Evolutionary conservation across 164 flowering plant genomes (phyloP).

Genomic region (Annona cherimola): DNA sequence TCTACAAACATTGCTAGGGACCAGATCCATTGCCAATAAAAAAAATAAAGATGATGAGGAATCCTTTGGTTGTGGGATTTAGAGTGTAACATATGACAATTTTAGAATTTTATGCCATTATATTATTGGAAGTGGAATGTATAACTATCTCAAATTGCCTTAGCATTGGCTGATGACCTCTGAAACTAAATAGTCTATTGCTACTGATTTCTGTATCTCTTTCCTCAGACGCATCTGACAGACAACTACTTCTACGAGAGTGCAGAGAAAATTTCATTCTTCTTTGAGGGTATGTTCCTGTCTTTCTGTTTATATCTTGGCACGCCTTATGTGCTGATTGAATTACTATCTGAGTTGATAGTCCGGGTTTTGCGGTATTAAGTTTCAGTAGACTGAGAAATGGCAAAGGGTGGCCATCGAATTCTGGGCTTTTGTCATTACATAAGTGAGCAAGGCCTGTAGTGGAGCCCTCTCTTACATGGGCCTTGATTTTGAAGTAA

Average conservation of each 20-base stretch:
- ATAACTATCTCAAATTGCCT: background rate
- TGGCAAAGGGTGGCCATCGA: too few relatives aligned
- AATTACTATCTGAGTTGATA: background rate
- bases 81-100: too few relatives aligned
- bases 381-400: background rate
- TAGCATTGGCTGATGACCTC: background rate
- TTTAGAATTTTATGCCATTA: background rate
- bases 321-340: background rate
- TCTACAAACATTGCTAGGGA: background rate
- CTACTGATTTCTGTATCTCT: background rate
- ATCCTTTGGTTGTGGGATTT: background rate
- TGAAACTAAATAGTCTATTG: background rate
- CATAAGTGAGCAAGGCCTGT: background rate
- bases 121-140: background rate
- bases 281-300: conserved; percentile 71
- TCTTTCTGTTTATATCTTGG: background rate
- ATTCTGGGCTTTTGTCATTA: background rate
- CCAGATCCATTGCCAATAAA: background rate
- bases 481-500: background rate
- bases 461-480: background rate
- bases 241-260: conserved; percentile 86
- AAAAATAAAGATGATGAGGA: too few relatives aligned
- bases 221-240: conserved; percentile 45
- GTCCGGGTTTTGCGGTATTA: background rate
- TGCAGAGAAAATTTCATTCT: conserved; percentile 85